These are phyloP conservation scores for Coniochaeta sp. DNA, from an alignment of 2,329 filamentous ascomycete genomes.

Conservation along the genomic window DNA sequence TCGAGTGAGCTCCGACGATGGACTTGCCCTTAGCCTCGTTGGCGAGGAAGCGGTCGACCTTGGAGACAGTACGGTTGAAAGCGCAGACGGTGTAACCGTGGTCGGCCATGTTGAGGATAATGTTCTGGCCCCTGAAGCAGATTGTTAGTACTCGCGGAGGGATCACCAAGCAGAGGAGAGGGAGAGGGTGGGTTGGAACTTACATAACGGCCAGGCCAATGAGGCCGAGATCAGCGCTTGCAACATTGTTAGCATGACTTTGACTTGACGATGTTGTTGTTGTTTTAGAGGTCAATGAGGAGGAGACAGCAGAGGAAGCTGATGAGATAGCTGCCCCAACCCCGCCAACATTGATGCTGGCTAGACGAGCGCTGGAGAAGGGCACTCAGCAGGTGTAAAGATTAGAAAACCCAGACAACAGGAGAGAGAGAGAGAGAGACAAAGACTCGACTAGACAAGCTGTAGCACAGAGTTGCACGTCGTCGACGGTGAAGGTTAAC, in stretches of 20 bases:
- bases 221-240: constrained; percentile 82
- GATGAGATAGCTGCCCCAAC: constrained; percentile 33
- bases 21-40: constrained; percentile 95
- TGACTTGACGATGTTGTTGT: constrained; percentile 20
- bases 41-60: constrained; percentile 90
- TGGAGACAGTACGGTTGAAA: constrained; percentile 97
- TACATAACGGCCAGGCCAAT: constrained; percentile 89
- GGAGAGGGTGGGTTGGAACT: constrained; percentile 23
- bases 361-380: constrained; percentile 60
- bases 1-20: constrained; percentile 86
- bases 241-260: constrained; percentile 48
- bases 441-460: background rate
- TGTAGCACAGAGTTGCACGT: background rate
- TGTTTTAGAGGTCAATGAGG: constrained; percentile 14
- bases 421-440: background rate
- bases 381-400: constrained; percentile 1
- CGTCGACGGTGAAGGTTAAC: constrained; percentile 6
- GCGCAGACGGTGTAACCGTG: constrained; percentile 95
- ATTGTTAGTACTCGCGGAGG: constrained; percentile 6
- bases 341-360: constrained; percentile 65
- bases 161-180: background rate
- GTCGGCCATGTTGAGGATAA: constrained; percentile 85
- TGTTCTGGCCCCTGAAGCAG: constrained; percentile 61
- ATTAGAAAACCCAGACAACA: background rate
- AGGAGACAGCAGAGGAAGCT: constrained; percentile 13